Percentiles rank a stretch among this genome's conserved stretches.
phyloP scores from a whole-genome alignment of 805 yeast genomes.

The Monosporozyma siamensis region DNA sequence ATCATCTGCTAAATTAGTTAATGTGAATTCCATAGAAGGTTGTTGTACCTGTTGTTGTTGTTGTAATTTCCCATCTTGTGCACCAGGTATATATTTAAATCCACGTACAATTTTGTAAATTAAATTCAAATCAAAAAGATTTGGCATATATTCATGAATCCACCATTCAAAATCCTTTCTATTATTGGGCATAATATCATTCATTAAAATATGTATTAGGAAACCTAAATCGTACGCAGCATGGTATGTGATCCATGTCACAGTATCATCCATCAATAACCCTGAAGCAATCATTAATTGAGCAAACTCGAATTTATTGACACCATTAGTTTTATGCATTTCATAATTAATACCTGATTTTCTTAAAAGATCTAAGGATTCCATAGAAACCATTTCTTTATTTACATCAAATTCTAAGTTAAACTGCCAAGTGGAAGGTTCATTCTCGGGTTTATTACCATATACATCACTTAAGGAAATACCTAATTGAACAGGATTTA shows the following conservation, averaged over 20 bases:
- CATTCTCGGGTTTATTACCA: constrained; percentile 60
- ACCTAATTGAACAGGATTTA: constrained; percentile 81
- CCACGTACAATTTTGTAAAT: constrained; percentile 31
- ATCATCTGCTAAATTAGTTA: constrained; percentile 63
- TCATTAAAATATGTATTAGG: constrained; percentile 64
- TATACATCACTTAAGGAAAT: constrained; percentile 59
- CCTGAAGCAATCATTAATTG: constrained; percentile 83
- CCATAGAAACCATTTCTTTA: constrained; percentile 78
- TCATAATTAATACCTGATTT: constrained; percentile 79
- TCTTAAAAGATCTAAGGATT: constrained; percentile 67
- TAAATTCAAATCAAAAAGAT: constrained; percentile 70
- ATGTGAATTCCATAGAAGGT: constrained; percentile 15
- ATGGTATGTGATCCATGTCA: constrained; percentile 88
- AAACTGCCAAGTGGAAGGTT: constrained; percentile 89
- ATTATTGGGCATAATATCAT: constrained; percentile 67
- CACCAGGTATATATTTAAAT: constrained; percentile 10
- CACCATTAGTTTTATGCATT: constrained; percentile 66
- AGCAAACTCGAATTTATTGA: constrained; percentile 70
- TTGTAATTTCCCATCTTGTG: constrained; percentile 11
- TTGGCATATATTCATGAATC: constrained; percentile 67
- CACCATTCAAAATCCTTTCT: constrained; percentile 70
- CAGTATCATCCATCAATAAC: constrained; percentile 51
- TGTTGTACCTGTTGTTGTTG: constrained; percentile 14
- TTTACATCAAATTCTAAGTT: constrained; percentile 75
- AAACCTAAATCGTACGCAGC: constrained; percentile 94